These are phyloP conservation scores for Chimonanthus praecox DNA, from an alignment of 164 flowering plant genomes.

Conservation along the genomic window DNA sequence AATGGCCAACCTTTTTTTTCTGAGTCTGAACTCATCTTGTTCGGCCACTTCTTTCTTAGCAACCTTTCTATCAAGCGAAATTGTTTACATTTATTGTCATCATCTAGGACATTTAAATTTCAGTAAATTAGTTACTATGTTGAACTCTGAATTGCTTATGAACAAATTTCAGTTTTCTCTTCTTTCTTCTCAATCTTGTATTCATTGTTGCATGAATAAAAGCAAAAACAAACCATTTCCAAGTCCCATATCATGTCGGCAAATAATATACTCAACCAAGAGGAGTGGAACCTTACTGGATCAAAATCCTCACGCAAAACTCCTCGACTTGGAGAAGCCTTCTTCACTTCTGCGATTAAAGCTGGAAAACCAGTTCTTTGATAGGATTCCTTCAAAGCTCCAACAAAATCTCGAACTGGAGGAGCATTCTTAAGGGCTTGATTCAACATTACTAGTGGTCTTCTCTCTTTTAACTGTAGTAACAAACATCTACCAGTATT, in stretches of 20 bases:
- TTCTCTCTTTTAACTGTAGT: constrained; percentile 57
- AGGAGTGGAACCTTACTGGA: constrained; percentile 49
- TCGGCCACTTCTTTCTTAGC: no score
- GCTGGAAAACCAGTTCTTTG: constrained; percentile 76
- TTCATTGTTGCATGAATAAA: no score
- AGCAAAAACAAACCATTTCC: no score
- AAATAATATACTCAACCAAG: not conserved
- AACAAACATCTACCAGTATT: not conserved
- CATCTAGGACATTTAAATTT: no score
- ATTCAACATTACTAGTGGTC: constrained; percentile 41
- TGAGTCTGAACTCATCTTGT: no score
- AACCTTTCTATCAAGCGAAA: no score
- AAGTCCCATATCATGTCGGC: not conserved
- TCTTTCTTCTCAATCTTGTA: no score
- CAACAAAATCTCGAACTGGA: constrained; percentile 77
- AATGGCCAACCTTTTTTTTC: no score
- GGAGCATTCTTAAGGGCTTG: constrained; percentile 53
- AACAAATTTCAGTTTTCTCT: no score
- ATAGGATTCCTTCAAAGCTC: constrained; percentile 68
- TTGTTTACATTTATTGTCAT: no score
- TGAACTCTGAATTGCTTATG: no score
- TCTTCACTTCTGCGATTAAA: constrained; percentile 97
- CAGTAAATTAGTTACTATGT: no score
- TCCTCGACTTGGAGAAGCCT: constrained; percentile 99
- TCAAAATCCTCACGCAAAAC: constrained; percentile 82